Evolutionary conservation across 2,329 filamentous ascomycete species (phyloP).

Genomic region (Pseudogymnoascus sp.): DNA sequence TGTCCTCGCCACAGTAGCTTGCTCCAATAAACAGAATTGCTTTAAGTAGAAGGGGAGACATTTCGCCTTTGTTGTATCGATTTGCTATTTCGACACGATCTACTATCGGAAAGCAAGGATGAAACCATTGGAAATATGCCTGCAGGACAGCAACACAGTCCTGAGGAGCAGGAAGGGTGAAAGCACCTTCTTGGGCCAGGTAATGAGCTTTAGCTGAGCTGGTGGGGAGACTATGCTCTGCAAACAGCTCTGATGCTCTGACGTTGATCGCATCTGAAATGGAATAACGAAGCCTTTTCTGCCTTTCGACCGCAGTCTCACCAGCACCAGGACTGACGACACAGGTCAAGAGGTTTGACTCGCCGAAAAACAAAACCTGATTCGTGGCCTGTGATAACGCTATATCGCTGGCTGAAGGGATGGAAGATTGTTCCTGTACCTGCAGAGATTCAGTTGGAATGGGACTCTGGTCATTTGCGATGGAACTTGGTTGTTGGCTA

Average conservation of each 20-base stretch:
- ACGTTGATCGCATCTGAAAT: constrained; percentile 27
- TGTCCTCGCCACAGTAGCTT: constrained; percentile 42
- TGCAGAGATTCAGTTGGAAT: neutral
- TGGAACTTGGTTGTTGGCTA: neutral
- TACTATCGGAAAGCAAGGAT: constrained; percentile 47
- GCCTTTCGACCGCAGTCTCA: constrained; percentile 23
- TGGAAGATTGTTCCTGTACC: neutral
- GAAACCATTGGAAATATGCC: constrained; percentile 50
- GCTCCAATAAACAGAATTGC: constrained; percentile 48
- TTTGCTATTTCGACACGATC: constrained; percentile 38
- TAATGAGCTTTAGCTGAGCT: constrained; percentile 28
- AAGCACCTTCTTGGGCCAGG: constrained; percentile 33
- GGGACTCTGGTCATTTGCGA: neutral
- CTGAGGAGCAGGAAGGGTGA: constrained; percentile 38
- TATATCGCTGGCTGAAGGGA: neutral
- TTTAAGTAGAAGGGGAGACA: constrained; percentile 44
- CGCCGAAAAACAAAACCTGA: constrained; percentile 7
- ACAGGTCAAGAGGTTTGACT: constrained; percentile 11
- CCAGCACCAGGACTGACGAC: constrained; percentile 35
- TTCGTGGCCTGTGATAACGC: neutral
- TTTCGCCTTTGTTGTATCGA: constrained; percentile 32
- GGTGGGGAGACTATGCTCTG: constrained; percentile 7
- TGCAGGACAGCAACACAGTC: constrained; percentile 37
- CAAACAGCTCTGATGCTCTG: neutral
- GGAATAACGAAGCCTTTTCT: constrained; percentile 24